These are phyloP conservation scores for Botrytis byssoidea DNA, from an alignment of 2,329 filamentous ascomycete genomes.

Conservation along the genomic window DNA sequence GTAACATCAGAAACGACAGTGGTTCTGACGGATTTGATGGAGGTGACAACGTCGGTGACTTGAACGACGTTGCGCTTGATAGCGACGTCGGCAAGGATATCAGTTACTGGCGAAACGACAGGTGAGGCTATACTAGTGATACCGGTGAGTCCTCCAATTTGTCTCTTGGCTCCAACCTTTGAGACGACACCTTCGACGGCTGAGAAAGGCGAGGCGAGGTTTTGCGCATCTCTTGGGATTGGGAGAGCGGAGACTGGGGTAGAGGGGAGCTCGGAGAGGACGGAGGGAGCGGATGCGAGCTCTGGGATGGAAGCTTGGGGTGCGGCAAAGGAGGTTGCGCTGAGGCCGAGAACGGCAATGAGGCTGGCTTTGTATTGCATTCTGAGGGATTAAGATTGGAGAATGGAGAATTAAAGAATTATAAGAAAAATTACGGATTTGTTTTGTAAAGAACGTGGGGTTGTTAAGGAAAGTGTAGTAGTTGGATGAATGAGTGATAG, in stretches of 20 bases:
- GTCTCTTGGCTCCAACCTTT: background rate
- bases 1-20: background rate
- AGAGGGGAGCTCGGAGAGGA: background rate
- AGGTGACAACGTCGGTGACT: background rate
- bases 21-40: background rate
- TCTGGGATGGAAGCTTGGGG: background rate
- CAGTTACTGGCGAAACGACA: background rate
- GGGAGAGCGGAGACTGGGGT: background rate
- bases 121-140: background rate
- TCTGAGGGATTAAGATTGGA: background rate
- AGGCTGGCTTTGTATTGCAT: constrained; percentile 6
- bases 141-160: background rate
- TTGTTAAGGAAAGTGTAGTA: background rate
- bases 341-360: constrained; percentile 9
- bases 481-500: background rate
- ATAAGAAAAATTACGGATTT: background rate
- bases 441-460: background rate
- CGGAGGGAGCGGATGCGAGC: background rate
- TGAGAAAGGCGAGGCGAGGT: background rate
- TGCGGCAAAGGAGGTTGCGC: background rate
- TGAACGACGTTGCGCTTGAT: background rate
- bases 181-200: background rate
- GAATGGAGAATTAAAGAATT: background rate
- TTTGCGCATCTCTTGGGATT: background rate
- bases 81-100: too few relatives aligned